These are phyloP conservation scores for Chalara sp. DNA, from an alignment of 2,329 filamentous ascomycete species.

Conservation along the genomic window DNA sequence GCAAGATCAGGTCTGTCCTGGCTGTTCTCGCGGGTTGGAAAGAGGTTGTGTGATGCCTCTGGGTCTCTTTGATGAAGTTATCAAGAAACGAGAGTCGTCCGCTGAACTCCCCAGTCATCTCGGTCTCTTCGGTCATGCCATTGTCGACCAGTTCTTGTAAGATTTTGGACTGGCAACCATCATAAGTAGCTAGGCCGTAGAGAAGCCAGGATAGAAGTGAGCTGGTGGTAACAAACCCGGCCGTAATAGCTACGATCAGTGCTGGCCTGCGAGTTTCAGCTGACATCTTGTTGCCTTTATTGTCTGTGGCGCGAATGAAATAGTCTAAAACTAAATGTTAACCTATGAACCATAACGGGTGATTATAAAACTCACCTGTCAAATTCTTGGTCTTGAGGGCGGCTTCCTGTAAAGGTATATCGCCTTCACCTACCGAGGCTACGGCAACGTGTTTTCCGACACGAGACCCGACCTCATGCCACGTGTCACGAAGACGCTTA, in stretches of 20 bases:
- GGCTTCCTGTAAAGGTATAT: no score
- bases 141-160: constrained; percentile 36
- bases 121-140: constrained; percentile 24
- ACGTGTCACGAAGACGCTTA: constrained; percentile 16
- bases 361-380: no score
- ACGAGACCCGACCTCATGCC: constrained; percentile 8
- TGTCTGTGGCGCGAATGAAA: constrained; percentile 33
- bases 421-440: no score
- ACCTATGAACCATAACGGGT: constrained; percentile 27
- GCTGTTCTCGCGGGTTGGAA: constrained; percentile 41
- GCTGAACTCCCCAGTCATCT: constrained; percentile 28
- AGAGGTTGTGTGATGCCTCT: constrained; percentile 37
- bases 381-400: no score
- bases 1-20: constrained; percentile 35
- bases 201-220: constrained; percentile 40
- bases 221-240: constrained; percentile 41
- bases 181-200: constrained; percentile 35
- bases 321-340: constrained; percentile 24
- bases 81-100: constrained; percentile 32
- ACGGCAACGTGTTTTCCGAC: no score
- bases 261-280: constrained; percentile 24
- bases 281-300: constrained; percentile 35
- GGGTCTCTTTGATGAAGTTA: constrained; percentile 38
- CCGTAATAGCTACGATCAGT: constrained; percentile 34
- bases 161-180: constrained; percentile 36